These are phyloP conservation scores for Corymbia maculata DNA, from an alignment of 345 rosid genomes.

Conservation along the genomic window DNA sequence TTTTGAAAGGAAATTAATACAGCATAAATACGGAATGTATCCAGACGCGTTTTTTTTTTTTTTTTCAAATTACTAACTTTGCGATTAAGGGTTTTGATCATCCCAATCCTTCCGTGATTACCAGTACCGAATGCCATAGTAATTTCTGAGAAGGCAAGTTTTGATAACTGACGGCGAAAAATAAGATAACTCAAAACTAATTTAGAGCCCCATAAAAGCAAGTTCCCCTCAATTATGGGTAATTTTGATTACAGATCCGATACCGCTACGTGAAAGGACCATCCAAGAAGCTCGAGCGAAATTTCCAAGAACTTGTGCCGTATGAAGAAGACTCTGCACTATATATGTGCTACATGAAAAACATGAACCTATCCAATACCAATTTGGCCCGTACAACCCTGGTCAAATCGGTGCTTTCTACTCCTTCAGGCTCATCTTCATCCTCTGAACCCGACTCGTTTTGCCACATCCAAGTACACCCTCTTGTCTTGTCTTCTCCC, in stretches of 20 bases:
- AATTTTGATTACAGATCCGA: background rate
- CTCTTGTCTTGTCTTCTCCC: background rate
- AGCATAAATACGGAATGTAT: background rate
- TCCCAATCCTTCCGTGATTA: background rate
- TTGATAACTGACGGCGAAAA: background rate
- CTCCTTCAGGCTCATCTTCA: background rate
- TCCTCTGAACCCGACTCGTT: background rate
- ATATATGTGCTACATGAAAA: background rate
- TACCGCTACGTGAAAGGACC: accelerated
- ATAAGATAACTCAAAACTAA: background rate
- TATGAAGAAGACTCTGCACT: background rate
- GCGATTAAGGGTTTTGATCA: background rate
- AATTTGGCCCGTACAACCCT: accelerated
- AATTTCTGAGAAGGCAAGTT: background rate
- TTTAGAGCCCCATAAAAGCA: background rate
- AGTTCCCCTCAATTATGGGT: background rate
- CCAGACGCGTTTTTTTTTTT: background rate
- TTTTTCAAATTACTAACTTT: accelerated
- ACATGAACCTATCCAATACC: background rate
- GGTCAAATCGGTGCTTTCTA: background rate
- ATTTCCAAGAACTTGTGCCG: background rate
- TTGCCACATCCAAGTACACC: background rate
- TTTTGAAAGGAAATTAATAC: background rate
- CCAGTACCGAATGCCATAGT: background rate
- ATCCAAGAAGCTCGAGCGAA: background rate